These are phyloP conservation scores for Lipomyces yamanashiensis DNA, from an alignment of 805 yeast species.

Conservation along the genomic window DNA sequence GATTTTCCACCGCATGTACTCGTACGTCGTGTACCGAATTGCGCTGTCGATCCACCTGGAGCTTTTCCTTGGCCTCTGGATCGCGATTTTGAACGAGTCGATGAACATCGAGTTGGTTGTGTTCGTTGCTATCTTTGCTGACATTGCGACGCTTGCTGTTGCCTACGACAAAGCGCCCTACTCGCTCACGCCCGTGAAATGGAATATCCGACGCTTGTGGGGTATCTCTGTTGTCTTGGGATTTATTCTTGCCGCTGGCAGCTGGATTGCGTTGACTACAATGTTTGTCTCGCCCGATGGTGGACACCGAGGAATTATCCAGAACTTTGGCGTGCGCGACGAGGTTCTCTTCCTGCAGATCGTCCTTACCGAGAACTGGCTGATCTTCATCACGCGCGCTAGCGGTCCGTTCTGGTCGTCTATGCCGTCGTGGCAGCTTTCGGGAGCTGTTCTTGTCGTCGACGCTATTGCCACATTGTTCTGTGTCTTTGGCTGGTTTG, in stretches of 20 bases:
- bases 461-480: slow-evolving; percentile 91
- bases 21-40: slow-evolving; percentile 88
- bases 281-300: slow-evolving; percentile 66
- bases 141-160: slow-evolving; percentile 78
- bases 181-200: slow-evolving; percentile 89
- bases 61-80: slow-evolving; percentile 93
- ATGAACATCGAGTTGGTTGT: slow-evolving; percentile 89
- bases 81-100: slow-evolving; percentile 86
- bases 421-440: slow-evolving; percentile 91
- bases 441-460: slow-evolving; percentile 89
- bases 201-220: slow-evolving; percentile 94
- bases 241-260: slow-evolving; percentile 69
- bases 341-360: slow-evolving; percentile 93
- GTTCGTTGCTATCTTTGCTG: slow-evolving; percentile 93
- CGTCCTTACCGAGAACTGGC: slow-evolving; percentile 95
- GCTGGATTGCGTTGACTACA: slow-evolving; percentile 93
- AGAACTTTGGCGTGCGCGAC: slow-evolving; percentile 91
- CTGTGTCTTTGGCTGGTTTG: slow-evolving; percentile 96
- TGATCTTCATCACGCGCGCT: slow-evolving; percentile 94
- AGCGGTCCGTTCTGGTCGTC: slow-evolving; percentile 99
- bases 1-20: slow-evolving; percentile 98
- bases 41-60: slow-evolving; percentile 94
- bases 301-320: slow-evolving; percentile 86
- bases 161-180: slow-evolving; percentile 94
- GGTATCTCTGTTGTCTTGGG: slow-evolving; percentile 77